Base-by-base conservation (phyloP, 2,329 filamentous ascomycete species). In the Beauveria scarabaeidicola region DNA sequence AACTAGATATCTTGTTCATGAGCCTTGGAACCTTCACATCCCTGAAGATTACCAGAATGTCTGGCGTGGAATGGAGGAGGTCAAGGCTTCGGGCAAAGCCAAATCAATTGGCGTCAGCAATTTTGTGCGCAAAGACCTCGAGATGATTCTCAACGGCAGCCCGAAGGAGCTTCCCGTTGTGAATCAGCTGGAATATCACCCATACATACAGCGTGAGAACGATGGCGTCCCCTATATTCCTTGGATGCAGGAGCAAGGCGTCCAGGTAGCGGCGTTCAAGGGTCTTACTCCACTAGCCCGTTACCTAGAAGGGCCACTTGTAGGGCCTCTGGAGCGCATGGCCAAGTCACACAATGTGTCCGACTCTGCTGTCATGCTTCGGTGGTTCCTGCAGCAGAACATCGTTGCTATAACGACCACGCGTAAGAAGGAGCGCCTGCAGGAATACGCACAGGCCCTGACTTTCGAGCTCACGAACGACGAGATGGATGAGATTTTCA, bases 201-300 rank as follows among this genome's bases (percentile, higher is more conserved):
- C 54, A 36, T 57, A 57, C 17, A 23, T 57, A 17, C 54, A 57
- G 36, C 54, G 54, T 11, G 44, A 11, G 32, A 50, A 50, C 44
- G 54, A 50, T n/a, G 41, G 41, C 32, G 52, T 54, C 21, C 48
- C 36, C 50, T 58, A 58, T 50, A 38, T 58, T 21, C 23, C 56
- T 43, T 54, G 58, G 58, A 38, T 60, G 27, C 51, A 44, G n/a
- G n/a, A 50, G 43, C n/a, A 55, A 15, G 32, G 44, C 44, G 55
- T 55, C 36, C 41, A 60, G 36, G 51, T 60, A n/a, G 43, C 8
- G 15, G 29, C 58, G 10, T 60, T 60, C 58, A 60, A 60, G 32
- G 21, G 58, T n/a, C 52, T 60, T 5, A 54, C n/a, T 66, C 64
- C 62, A 38, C 21, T 43, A 15, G 38, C 38, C 23, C 52, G 52